phyloP scores from a whole-genome alignment of 2,329 filamentous ascomycete species.

The Chrysoporthe cubensis region DNA sequence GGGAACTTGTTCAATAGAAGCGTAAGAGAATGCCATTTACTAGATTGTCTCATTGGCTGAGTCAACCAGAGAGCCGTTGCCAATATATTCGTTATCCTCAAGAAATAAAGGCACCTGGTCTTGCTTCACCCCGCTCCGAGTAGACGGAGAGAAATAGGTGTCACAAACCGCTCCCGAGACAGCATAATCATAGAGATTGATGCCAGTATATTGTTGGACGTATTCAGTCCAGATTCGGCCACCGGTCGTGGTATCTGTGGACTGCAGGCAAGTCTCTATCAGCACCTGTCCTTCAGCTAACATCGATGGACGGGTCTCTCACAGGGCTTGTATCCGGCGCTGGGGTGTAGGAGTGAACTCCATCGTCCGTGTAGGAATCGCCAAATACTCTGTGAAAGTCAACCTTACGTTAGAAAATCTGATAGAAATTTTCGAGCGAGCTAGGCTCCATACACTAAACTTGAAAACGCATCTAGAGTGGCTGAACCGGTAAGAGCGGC shows the following conservation, averaged over 20 bases:
- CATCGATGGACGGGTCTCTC: neutral
- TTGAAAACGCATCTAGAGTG: conserved; percentile 22
- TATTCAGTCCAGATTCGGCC: conserved; percentile 30
- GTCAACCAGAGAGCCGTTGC: conserved; percentile 19
- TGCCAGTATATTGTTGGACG: conserved; percentile 29
- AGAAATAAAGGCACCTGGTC: conserved; percentile 28
- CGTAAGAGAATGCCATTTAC: neutral
- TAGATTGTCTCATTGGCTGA: conserved; percentile 25
- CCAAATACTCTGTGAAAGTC: conserved; percentile 21
- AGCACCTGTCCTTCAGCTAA: neutral
- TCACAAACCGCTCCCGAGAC: conserved; percentile 32
- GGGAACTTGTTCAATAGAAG: no score
- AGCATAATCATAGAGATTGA: conserved; percentile 32
- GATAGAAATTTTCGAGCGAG: no score
- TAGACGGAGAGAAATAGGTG: conserved; percentile 26
- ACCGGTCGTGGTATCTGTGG: conserved; percentile 21
- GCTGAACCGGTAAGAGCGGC: conserved; percentile 22
- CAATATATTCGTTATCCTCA: conserved; percentile 23
- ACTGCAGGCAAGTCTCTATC: conserved; percentile 4
- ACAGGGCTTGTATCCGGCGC: conserved; percentile 16
- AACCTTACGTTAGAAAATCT: neutral
- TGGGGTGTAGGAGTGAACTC: conserved; percentile 24
- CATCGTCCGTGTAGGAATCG: conserved; percentile 27
- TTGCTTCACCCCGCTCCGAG: conserved; percentile 24
- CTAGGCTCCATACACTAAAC: conserved; percentile 20